Evolutionary conservation across 192 early-diverging fungal species (phyloP), one percentile per base, ranked within the genome.

Genomic region (Spizellomyces sp.): DNA sequence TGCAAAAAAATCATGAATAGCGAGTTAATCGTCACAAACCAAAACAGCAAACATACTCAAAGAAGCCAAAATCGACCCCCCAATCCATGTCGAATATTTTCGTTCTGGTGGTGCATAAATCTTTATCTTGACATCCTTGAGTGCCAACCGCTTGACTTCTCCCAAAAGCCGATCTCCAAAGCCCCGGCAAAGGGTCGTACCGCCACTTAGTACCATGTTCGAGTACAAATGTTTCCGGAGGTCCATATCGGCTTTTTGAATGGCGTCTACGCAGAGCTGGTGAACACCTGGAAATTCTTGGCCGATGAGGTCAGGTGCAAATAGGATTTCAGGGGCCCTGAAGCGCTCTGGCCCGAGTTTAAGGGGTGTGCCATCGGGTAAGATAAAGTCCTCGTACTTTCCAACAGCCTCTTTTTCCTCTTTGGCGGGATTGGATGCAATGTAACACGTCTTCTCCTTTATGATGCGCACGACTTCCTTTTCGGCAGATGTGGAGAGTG

Each of bases 11-110:
- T 36, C 27, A 36, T 36, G 45, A 67, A 22, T 44, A 8, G n/a
- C n/a, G 6, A n/a, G 8, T 70, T 27, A 74, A 61, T 74, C 15
- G 74, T 19, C 45, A 27, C n/a, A 7, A 5, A 65, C 0, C n/a
- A 61, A 61, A 42, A 19, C 42, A 42, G 22, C n/a, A 19, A 9
- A 84, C 65, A 22, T 77, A 84, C 92, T 94, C 66, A 98, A 86
- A 9, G 93, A 92, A 7, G 95, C 95, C 56, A 98, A 74, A 84
- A 99, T 98, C 43, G 92, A 94, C 0, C 96, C 96, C 62, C 96
- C 97, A 72, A 98, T 96, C 96, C 97, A 99, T 42, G 96, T 98
- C 42, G 92, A 93, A 80, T 96, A 99, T 78, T 95, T 98, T 67
- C 97, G 91, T 85, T 99, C 97, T 36, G 94, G 96, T 50, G 95